Conservation (phyloP, 2,329 filamentous ascomycete species). For the Chrysoporthe deuterocubensis region DNA sequence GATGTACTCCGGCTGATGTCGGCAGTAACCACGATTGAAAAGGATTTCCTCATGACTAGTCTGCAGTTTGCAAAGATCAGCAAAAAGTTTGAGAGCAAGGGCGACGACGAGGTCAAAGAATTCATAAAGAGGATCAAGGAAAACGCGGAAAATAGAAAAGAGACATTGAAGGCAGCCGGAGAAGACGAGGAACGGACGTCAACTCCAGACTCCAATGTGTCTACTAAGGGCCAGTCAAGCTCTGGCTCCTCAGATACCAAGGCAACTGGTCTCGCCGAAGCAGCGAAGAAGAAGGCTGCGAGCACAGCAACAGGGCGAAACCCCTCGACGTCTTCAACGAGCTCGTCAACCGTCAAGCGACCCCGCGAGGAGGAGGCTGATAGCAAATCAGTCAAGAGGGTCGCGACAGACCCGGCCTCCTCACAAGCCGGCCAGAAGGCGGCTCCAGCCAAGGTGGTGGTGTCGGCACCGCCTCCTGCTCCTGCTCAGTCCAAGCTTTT, state of each 20-base stretch:
- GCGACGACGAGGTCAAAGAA: conserved; percentile 66
- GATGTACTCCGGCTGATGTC: conserved; percentile 64
- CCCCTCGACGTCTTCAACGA: conserved; percentile 32
- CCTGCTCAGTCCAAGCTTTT: conserved; percentile 24
- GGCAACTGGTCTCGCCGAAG: conserved; percentile 26
- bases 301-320: conserved; percentile 28
- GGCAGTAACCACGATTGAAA: conserved; percentile 63
- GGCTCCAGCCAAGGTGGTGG: conserved; percentile 21
- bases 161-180: conserved; percentile 33
- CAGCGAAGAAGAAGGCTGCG: conserved; percentile 32
- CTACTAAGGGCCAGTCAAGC: conserved; percentile 13
- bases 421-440: conserved; percentile 31
- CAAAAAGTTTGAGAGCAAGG: conserved; percentile 66
- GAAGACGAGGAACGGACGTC: conserved; percentile 31
- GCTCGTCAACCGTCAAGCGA: conserved; percentile 37
- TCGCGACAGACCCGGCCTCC: conserved; percentile 38
- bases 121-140: conserved; percentile 54
- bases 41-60: conserved; percentile 61
- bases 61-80: conserved; percentile 69
- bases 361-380: conserved; percentile 46
- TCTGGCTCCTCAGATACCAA: conserved; percentile 24
- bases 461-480: conserved; percentile 17
- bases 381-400: conserved; percentile 43
- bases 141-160: conserved; percentile 34
- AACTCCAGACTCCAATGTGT: conserved; percentile 26